Percentiles rank a stretch among this genome's conserved stretches.
These are phyloP conservation scores for Brassica nigra DNA, from an alignment of 345 rosid genomes.

Conservation along the genomic window DNA sequence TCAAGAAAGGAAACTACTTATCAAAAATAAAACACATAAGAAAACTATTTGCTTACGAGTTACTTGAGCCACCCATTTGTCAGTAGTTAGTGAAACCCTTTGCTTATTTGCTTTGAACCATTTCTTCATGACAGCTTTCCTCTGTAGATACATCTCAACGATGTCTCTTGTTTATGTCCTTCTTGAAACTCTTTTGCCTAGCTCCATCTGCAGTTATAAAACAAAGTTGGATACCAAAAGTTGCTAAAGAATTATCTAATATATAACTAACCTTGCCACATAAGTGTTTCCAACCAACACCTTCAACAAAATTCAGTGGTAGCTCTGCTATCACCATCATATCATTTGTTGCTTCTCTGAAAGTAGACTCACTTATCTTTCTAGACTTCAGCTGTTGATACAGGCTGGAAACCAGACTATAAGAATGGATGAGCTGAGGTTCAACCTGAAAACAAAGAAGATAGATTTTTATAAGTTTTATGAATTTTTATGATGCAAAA, in stretches of 20 bases:
- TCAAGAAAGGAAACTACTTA: too few species aligned
- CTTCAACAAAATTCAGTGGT: not conserved
- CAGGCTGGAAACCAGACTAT: too few species aligned
- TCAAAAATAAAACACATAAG: not conserved
- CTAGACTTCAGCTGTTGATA: not conserved
- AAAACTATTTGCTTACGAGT: not conserved
- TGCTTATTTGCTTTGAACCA: not conserved
- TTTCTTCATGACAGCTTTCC: not conserved
- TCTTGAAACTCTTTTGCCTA: not conserved
- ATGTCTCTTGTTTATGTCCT: not conserved
- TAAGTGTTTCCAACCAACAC: not conserved
- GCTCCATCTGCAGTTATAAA: not conserved
- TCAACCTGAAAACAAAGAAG: too few species aligned
- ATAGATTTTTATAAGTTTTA: too few species aligned
- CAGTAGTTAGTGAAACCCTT: not conserved
- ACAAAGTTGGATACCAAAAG: not conserved
- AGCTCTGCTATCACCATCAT: not conserved
- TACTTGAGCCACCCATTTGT: not conserved
- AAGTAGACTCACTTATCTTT: not conserved
- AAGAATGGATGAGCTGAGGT: too few species aligned
- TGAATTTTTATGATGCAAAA: too few species aligned
- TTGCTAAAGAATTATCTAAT: too few species aligned
- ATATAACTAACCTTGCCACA: not conserved
- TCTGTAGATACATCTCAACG: not conserved
- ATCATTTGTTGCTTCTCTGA: not conserved